Evolutionary conservation across 208 protist species (phyloP).

Genomic region (Leptomonas seymouri): DNA sequence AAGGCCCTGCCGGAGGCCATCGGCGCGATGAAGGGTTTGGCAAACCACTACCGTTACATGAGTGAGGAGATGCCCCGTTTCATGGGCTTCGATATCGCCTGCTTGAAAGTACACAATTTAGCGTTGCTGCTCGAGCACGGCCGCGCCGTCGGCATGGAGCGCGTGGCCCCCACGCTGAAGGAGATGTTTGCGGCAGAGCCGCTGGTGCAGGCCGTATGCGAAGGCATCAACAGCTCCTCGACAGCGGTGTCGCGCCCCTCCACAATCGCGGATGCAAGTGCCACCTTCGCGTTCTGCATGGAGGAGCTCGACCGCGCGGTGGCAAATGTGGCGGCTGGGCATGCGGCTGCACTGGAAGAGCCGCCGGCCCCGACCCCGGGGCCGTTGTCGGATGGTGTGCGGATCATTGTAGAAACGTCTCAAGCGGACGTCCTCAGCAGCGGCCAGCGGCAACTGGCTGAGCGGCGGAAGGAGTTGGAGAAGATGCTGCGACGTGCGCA

Average conservation of each 20-base stretch:
- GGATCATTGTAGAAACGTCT: constrained; percentile 27
- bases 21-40: constrained; percentile 64
- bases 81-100: constrained; percentile 79
- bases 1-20: constrained; percentile 74
- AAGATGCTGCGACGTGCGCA: constrained; percentile 49
- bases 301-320: constrained; percentile 65
- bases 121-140: constrained; percentile 68
- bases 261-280: constrained; percentile 57
- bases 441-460: constrained; percentile 48
- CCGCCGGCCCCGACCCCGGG: constrained; percentile 30
- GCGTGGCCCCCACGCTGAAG: constrained; percentile 55
- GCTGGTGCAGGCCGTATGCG: constrained; percentile 63
- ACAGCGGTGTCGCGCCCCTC: constrained; percentile 34
- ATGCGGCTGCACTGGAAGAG: constrained; percentile 14
- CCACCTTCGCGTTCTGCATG: constrained; percentile 78
- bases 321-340: constrained; percentile 26
- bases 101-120: constrained; percentile 81
- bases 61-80: constrained; percentile 73
- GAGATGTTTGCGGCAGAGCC: constrained; percentile 70
- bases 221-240: constrained; percentile 37
- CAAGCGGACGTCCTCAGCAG: constrained; percentile 41
- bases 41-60: constrained; percentile 88
- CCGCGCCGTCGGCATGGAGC: constrained; percentile 45
- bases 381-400: constrained; percentile 48
- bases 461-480: constrained; percentile 48